A percentile compares a stretch with the other conserved stretches of the same genome.
Evolutionary conservation across 306 rosid species (phyloP).

Genomic region (Geum urbanum): DNA sequence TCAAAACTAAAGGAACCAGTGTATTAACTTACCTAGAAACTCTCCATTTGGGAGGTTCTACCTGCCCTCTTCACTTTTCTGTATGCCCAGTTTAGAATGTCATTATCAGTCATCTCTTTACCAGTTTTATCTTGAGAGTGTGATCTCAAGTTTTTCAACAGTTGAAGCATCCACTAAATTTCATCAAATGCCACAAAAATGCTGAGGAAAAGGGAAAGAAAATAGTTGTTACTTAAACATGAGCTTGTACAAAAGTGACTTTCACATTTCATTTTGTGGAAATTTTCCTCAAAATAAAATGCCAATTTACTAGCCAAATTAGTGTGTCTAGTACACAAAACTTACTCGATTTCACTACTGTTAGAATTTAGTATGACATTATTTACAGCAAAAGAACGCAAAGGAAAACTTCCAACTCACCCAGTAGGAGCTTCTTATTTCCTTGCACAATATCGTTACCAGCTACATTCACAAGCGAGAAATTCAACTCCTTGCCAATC

Average conservation of each 20-base stretch:
- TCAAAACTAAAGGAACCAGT: not conserved
- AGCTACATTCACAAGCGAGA: constrained; percentile 93
- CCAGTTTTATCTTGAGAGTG: constrained; percentile 78
- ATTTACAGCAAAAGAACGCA: not conserved
- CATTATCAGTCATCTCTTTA: constrained; percentile 85
- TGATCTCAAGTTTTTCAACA: constrained; percentile 84
- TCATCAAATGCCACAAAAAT: constrained; percentile 94
- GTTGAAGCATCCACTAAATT: constrained; percentile 87
- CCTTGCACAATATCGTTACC: constrained; percentile 99
- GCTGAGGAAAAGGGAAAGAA: constrained; percentile 46
- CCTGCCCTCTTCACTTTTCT: constrained; percentile 73
- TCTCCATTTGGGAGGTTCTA: constrained; percentile 76
- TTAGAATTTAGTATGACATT: not conserved
- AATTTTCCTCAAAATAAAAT: not conserved
- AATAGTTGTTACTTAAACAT: constrained; percentile 14
- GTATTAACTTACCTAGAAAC: constrained; percentile 73
- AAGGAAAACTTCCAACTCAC: constrained; percentile 37
- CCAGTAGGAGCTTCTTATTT: constrained; percentile 91
- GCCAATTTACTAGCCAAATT: not conserved
- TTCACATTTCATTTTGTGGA: not conserved
- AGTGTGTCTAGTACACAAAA: not conserved
- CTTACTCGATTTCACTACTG: not conserved
- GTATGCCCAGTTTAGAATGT: constrained; percentile 92
- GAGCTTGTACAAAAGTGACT: not conserved
- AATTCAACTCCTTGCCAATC: constrained; percentile 77